phyloP scores from a whole-genome alignment of 2,329 filamentous ascomycete species.

The Aspergillus cejpii region DNA sequence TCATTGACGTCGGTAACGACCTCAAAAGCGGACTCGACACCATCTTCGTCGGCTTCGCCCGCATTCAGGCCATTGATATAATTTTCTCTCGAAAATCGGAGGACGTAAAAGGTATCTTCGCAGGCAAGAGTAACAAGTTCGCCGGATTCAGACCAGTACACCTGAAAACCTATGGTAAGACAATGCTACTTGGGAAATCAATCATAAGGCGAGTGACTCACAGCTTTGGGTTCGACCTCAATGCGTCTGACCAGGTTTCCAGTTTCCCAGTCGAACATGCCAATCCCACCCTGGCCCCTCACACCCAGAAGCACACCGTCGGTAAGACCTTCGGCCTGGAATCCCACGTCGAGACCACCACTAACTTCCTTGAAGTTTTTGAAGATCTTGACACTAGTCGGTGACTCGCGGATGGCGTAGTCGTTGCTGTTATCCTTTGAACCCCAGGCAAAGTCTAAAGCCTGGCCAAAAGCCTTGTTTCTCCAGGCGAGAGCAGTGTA shows the following conservation, averaged over 20 bases:
- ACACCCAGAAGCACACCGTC: slow-evolving; percentile 89
- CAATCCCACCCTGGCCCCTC: slow-evolving; percentile 88
- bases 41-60: slow-evolving; percentile 78
- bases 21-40: slow-evolving; percentile 92
- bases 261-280: slow-evolving; percentile 92
- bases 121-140: slow-evolving; percentile 89
- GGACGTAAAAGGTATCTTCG: slow-evolving; percentile 90
- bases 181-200: background rate
- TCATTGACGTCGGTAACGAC: slow-evolving; percentile 94
- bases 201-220: slow-evolving; percentile 28
- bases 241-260: slow-evolving; percentile 86
- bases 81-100: slow-evolving; percentile 83
- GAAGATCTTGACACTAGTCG: slow-evolving; percentile 92
- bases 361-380: slow-evolving; percentile 94
- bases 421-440: slow-evolving; percentile 98
- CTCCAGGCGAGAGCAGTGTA: slow-evolving; percentile 94
- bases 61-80: slow-evolving; percentile 77
- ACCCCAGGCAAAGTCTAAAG: slow-evolving; percentile 93
- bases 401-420: slow-evolving; percentile 91
- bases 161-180: slow-evolving; percentile 40
- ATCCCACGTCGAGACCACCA: slow-evolving; percentile 85
- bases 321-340: slow-evolving; percentile 84
- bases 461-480: slow-evolving; percentile 95
- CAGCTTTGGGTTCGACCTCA: slow-evolving; percentile 63
- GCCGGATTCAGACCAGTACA: slow-evolving; percentile 97